Base-by-base conservation (phyloP, 805 yeast species). In the Spencermartinsiella europaea region DNA sequence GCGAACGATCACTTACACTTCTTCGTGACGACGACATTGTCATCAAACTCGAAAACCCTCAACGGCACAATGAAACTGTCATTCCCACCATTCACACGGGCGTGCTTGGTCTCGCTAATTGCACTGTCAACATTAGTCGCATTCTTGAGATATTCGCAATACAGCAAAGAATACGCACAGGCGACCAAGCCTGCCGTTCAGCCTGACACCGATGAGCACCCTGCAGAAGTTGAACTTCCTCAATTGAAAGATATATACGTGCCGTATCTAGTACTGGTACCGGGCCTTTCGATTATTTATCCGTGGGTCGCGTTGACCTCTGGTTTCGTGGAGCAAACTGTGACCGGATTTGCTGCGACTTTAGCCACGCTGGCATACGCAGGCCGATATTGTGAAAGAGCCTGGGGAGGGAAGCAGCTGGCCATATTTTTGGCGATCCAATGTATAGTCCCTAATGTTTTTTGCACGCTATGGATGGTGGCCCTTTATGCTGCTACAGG, bases 381-480 rank as follows among this genome's bases (percentile, higher is more conserved):
- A 31, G 86, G 86, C 3, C 69, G 76, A 45, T 83, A 80, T 64
- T 71, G 81, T 52, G 90, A 83, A 57, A 72, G 74, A 48, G 72
- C 76, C 36, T 83, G 90, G 89, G 77, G 83, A 2, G 57, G 77
- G 21, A 64, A 61, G 35, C 83, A 79, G 53, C 66, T 78, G 50
- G 56, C 73, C 10, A 70, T 68, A 51, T 82, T 79, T 58, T 61
- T 76, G 10, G 39, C 72, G 5, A 59, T 73, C 4, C 63, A 63
- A 42, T 58, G 70, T 0, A 35, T 70, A 0, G 46, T 64, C 0
- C 64, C 77, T 5, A 76, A 73, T 50, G 12, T 65, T 1, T 27
- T 54, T 16, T 38, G 61, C 3, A 56, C 72, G 0, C 65, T 70
- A 45, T 3, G 60, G 1, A 55, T 61, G 39, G 61, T 60, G 46